Evolutionary conservation across 2,329 filamentous ascomycete species (phyloP).

Genomic region (Pseudonectria buxi): DNA sequence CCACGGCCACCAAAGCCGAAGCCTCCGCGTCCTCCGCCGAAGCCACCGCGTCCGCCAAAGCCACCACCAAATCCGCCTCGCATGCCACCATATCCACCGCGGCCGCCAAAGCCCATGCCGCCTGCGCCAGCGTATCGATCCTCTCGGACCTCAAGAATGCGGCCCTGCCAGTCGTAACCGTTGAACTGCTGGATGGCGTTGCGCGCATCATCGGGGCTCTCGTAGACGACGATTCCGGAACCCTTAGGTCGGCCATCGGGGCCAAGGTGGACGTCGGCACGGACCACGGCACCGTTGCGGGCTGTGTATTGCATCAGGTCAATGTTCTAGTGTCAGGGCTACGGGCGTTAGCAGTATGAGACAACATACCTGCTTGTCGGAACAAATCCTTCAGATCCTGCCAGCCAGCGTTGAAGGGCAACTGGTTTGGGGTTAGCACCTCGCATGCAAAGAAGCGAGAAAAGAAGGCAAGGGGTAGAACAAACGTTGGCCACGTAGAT

Average conservation of each 20-base stretch:
- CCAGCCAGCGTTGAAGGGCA: conserved; percentile 96
- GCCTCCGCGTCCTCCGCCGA: conserved; percentile 36
- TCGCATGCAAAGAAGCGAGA: conserved; percentile 4
- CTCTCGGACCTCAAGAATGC: conserved; percentile 87
- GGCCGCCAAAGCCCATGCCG: conserved; percentile 46
- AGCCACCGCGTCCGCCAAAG: conserved; percentile 46
- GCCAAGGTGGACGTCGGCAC: conserved; percentile 89
- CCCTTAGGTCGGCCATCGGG: conserved; percentile 92
- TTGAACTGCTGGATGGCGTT: conserved; percentile 98
- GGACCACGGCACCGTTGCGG: conserved; percentile 72
- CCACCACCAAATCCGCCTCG: conserved; percentile 54
- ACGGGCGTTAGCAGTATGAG: not conserved
- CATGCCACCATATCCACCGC: conserved; percentile 54
- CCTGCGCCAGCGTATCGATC: conserved; percentile 79
- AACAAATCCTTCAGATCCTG: conserved; percentile 98
- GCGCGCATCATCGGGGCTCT: conserved; percentile 87
- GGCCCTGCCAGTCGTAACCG: conserved; percentile 97
- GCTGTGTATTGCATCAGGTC: conserved; percentile 23
- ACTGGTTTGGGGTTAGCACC: conserved; percentile 45
- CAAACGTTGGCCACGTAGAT: conserved; percentile 98
- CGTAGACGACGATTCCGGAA: conserved; percentile 94
- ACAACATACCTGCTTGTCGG: conserved; percentile 82
- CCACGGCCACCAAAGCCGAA: conserved; percentile 34
- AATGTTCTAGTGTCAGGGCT: conserved; percentile 2
- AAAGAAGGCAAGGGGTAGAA: conserved; percentile 30